These are phyloP conservation scores for Neoascochyta sp. DNA, from an alignment of 2,329 filamentous ascomycete species.

Conservation along the genomic window DNA sequence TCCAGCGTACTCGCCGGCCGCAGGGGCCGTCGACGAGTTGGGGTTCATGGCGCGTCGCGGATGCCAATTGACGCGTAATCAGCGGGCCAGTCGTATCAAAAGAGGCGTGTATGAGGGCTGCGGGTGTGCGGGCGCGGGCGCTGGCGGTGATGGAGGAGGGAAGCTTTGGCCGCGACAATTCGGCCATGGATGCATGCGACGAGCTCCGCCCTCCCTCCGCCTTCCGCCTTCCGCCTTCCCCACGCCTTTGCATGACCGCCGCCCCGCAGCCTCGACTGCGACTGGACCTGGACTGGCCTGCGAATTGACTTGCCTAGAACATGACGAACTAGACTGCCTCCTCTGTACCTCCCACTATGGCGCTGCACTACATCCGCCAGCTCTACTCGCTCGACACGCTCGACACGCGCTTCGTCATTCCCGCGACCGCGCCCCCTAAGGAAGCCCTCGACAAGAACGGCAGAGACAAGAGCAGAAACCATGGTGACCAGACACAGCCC, in stretches of 20 bases:
- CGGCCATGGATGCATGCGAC: no score
- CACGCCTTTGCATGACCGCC: no score
- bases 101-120: constrained; percentile 1
- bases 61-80: constrained; percentile 33
- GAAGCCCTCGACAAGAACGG: constrained; percentile 35
- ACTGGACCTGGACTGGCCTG: no score
- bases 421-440: constrained; percentile 61
- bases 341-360: constrained; percentile 23
- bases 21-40: constrained; percentile 39
- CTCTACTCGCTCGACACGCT: constrained; percentile 65
- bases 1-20: constrained; percentile 47
- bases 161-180: constrained; percentile 11
- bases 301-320: constrained; percentile 8
- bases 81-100: no score
- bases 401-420: constrained; percentile 68
- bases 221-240: no score
- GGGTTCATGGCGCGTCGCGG: constrained; percentile 33
- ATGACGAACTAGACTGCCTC: constrained; percentile 29
- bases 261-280: no score
- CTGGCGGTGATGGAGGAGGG: constrained; percentile 23
- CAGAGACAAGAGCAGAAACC: constrained; percentile 16
- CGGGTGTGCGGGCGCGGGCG: constrained; percentile 13
- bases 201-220: no score
- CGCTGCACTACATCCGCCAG: constrained; percentile 48
- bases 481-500: constrained; percentile 50